Evolutionary conservation across 1,139 yeast genomes (phyloP), one percentile per base, ranked within the genome.

Genomic region (Blastobotrys capitulatus): DNA sequence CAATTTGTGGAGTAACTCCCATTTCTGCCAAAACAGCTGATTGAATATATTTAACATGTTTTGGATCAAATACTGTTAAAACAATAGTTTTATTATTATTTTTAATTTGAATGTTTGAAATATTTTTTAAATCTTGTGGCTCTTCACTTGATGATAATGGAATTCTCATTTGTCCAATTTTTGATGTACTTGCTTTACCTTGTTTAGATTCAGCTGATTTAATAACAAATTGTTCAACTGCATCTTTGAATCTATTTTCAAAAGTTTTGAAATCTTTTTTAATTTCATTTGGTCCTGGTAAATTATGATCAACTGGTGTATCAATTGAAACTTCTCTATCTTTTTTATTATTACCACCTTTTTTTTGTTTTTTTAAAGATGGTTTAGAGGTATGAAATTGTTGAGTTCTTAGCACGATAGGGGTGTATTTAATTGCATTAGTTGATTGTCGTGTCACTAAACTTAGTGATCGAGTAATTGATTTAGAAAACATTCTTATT

Each of bases 21-120:
- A 87, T 68, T 12, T 78, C 79, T 0, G 90, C 83, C 53, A 88
- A 66, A 38, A 90, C 81, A 0, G 89, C 75, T 52, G 87, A 81
- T 43, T 84, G 75, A 26, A 90, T 78, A 54, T 78, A 75, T 60
- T 86, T 85, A 26, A 80, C 76, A 57, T 86, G 77, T 46, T 72
- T 72, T 10, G 96, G 94, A 60, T 89, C 96, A 65, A 83, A 90
- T 1, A 89, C 92, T 0, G 95, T 88, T 29, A 90, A 77, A 43
- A 80, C 70, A 46, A 86, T 73, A 52, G 80, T 75, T 59, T 87
- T 54, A 37, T 75, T 50, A 47, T 79, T 77, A 10, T 92, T 92
- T 59, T 87, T 85, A 47, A 82, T 61, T 0, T 87, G 75, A 7
- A 95, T 82, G 54, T 86, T 86, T 0, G 97, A 96, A 31, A 89